Percentiles rank a stretch among this genome's conserved stretches.
Conservation (phyloP, 2,329 filamentous ascomycete genomes). For the Nakataea oryzae region DNA sequence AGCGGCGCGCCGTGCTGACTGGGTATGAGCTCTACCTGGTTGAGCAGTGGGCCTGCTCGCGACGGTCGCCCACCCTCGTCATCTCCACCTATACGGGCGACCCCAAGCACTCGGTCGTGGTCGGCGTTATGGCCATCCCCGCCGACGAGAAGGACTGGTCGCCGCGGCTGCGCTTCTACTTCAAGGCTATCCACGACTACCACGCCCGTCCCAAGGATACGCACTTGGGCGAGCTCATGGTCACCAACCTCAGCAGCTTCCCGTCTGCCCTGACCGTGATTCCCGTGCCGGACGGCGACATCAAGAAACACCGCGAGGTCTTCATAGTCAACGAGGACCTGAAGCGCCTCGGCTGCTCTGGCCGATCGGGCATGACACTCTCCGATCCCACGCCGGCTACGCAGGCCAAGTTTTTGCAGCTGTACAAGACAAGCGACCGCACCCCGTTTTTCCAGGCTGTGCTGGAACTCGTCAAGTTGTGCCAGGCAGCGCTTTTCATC, state of each 20-base stretch:
- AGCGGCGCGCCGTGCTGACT: constrained; percentile 56
- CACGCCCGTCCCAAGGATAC: constrained; percentile 80
- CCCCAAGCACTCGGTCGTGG: constrained; percentile 63
- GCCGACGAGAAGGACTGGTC: constrained; percentile 75
- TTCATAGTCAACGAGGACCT: constrained; percentile 94
- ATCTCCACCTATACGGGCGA: constrained; percentile 93
- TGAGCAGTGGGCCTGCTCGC: constrained; percentile 95
- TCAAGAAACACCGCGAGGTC: constrained; percentile 65
- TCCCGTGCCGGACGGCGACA: constrained; percentile 74
- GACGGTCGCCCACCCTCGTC: constrained; percentile 78
- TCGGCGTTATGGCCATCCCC: constrained; percentile 72
- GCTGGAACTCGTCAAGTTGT: constrained; percentile 80
- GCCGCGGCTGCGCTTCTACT: constrained; percentile 67
- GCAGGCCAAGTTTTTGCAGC: constrained; percentile 80
- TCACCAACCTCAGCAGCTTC: constrained; percentile 87
- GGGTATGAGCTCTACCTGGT: constrained; percentile 93
- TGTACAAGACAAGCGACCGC: constrained; percentile 80
- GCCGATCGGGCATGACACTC: constrained; percentile 75
- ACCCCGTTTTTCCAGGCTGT: constrained; percentile 71
- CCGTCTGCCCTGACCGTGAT: constrained; percentile 91
- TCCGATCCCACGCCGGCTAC: constrained; percentile 70
- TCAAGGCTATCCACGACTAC: constrained; percentile 74
- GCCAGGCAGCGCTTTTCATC: constrained; percentile 77
- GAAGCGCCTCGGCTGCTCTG: constrained; percentile 86
- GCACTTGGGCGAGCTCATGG: constrained; percentile 73